Percentiles rank a stretch among this genome's conserved stretches.
Conservation (phyloP, 2,329 filamentous ascomycete genomes). For the Dactylellina leptospora region DNA sequence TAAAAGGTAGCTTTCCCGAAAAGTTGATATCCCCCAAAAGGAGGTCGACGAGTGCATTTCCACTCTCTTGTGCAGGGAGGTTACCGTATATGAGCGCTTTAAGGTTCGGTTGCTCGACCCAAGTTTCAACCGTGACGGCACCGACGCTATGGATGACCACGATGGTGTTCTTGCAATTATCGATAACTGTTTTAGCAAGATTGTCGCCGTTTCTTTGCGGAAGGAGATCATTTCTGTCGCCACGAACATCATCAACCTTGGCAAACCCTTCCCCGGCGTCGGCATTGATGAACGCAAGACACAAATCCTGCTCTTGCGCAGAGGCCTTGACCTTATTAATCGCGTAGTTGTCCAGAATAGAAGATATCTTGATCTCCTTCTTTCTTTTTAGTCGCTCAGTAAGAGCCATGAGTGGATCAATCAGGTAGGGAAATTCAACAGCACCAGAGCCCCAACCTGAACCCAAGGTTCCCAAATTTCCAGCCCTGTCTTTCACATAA, state of each 20-base stretch:
- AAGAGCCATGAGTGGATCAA: slow-evolving; percentile 76
- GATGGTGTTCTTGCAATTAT: slow-evolving; percentile 70
- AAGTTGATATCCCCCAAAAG: slow-evolving; percentile 75
- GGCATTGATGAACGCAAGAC: slow-evolving; percentile 75
- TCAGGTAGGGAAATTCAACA: slow-evolving; percentile 83
- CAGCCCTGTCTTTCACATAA: slow-evolving; percentile 77
- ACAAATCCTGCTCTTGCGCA: slow-evolving; percentile 29
- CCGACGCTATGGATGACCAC: slow-evolving; percentile 77
- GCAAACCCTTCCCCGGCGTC: slow-evolving; percentile 76
- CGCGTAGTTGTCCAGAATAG: slow-evolving; percentile 34
- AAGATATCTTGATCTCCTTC: slow-evolving; percentile 6
- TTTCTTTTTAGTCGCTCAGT: slow-evolving; percentile 53
- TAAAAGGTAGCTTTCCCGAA: slow-evolving; percentile 75
- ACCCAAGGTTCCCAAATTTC: slow-evolving; percentile 67
- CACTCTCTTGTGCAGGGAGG: slow-evolving; percentile 76
- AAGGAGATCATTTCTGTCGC: slow-evolving; percentile 73
- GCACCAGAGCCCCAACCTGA: slow-evolving; percentile 91
- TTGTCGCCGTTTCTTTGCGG: slow-evolving; percentile 74
- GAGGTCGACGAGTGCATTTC: slow-evolving; percentile 72
- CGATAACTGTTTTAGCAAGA: slow-evolving; percentile 70
- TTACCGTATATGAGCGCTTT: slow-evolving; percentile 76
- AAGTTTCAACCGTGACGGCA: slow-evolving; percentile 73
- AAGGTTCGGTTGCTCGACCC: slow-evolving; percentile 73
- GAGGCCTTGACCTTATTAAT: slow-evolving; percentile 6
- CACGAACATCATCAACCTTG: slow-evolving; percentile 72